A percentile compares a stretch with the other conserved stretches of the same genome.
Evolutionary conservation across 257 asterid species (phyloP).

Genomic region (Apocynum venetum): DNA sequence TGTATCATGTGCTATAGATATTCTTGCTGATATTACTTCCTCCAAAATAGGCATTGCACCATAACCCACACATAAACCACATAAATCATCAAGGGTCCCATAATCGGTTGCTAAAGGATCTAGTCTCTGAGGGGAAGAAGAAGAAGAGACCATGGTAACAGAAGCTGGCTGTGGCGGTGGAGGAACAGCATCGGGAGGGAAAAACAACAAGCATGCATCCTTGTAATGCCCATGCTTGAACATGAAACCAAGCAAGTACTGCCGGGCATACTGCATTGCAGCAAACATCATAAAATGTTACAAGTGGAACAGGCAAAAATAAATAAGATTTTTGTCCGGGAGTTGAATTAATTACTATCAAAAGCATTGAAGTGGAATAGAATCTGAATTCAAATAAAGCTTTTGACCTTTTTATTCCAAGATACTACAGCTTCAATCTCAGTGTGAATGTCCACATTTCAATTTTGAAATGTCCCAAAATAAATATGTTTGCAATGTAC

Average conservation of each 20-base stretch:
- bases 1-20: constrained; percentile 47
- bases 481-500: neutral
- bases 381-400: neutral
- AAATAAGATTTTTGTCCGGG: neutral
- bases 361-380: neutral
- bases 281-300: constrained; percentile 7
- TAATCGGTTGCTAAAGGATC: constrained; percentile 86
- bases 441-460: neutral
- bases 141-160: constrained; percentile 52
- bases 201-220: constrained; percentile 85
- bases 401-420: neutral
- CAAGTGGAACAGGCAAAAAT: neutral
- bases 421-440: neutral
- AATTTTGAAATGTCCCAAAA: neutral
- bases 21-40: constrained; percentile 73
- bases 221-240: constrained; percentile 85
- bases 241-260: constrained; percentile 85
- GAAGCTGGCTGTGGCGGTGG: constrained; percentile 61
- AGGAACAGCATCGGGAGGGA: constrained; percentile 76
- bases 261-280: constrained; percentile 81
- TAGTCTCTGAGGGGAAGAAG: constrained; percentile 87
- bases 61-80: constrained; percentile 80
- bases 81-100: constrained; percentile 85
- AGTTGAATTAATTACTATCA: neutral
- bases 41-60: constrained; percentile 84